Base-by-base conservation (phyloP, 2,329 filamentous ascomycete species). In the Alternaria metachromatica region DNA sequence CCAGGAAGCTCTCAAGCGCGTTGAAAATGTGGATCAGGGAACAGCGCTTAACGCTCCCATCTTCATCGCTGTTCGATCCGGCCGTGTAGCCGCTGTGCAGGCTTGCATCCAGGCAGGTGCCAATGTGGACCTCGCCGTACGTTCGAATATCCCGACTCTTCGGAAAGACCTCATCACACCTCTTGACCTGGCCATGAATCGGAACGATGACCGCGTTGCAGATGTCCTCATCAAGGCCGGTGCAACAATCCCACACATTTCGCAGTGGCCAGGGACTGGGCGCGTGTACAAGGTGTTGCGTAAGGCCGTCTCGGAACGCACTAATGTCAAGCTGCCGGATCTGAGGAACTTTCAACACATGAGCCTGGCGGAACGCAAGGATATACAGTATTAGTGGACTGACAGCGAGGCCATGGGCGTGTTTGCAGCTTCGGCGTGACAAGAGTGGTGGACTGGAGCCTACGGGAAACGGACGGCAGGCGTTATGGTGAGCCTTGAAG, bases 131-230 rank as follows among this genome's bases (percentile, higher is more conserved):
- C 26, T 51, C 26, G 18, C 26, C 4, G 18, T 51, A 2, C 11
- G 2, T 18, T 33, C 26, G 0, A 15, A 51, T 12, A 51, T 15
- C 7, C n/a, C 11, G 5, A 20, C 26, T 5, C 28, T 10, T 4
- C n/a, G 9, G 2, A 51, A 41, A 2, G 12, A 51, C 26, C 9
- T 7, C 3, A 51, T 21, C 12, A 51, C 26, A 0, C 48, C 26
- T 9, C 26, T 51, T 1, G 48, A 51, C 10, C 11, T 20, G 8
- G 48, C 48, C 4, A 21, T 33, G 10, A 12, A 33, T 15, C 18
- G 26, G 9, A 3, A 33, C 13, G n/a, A 33, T 21, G n/a, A 1
- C 5, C 0, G 0, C 1, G 1, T 21, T 33, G 48, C 5, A 0
- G n/a, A 21, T 0, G 11, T 20, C 12, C 48, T 51, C 7, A 30